A percentile compares a stretch with the other conserved stretches of the same genome.
These are phyloP conservation scores for Phytopythium litorale DNA, from an alignment of 352 stramenopile genomes.

Conservation along the genomic window DNA sequence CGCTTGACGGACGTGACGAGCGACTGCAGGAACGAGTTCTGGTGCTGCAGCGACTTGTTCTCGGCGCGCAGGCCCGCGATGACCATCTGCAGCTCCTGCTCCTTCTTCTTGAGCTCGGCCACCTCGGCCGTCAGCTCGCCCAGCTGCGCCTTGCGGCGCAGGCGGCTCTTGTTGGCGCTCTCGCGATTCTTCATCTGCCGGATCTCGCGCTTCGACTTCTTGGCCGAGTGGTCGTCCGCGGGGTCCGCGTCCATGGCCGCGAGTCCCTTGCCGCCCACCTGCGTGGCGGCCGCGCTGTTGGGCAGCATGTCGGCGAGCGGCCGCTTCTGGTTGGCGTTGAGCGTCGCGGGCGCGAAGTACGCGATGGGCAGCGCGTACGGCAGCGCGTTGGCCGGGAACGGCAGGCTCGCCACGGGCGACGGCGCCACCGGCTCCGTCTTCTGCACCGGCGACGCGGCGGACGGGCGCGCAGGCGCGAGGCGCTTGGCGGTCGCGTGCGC, in stretches of 20 bases:
- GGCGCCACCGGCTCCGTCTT: conserved; percentile 8
- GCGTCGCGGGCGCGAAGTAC: conserved; percentile 34
- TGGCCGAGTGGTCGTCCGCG: conserved; percentile 20
- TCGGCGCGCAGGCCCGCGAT: conserved; percentile 64
- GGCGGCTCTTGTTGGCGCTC: conserved; percentile 77
- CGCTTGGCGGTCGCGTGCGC: neutral
- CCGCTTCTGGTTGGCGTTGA: conserved; percentile 47
- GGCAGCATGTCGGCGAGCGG: conserved; percentile 44
- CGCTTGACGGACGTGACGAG: conserved; percentile 57
- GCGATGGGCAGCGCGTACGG: conserved; percentile 64
- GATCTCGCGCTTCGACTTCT: conserved; percentile 80
- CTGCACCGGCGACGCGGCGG: neutral
- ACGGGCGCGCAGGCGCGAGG: neutral
- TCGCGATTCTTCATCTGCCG: conserved; percentile 87
- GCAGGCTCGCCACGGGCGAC: neutral
- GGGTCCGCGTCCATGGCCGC: neutral
- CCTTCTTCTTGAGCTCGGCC: conserved; percentile 57
- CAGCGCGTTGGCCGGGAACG: conserved; percentile 23
- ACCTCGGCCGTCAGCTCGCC: conserved; percentile 54
- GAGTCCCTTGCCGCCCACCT: neutral
- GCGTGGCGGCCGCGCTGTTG: conserved; percentile 7
- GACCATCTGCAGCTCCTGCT: conserved; percentile 64
- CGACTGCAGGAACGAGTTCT: conserved; percentile 74
- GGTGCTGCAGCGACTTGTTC: conserved; percentile 77
- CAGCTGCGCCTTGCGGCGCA: conserved; percentile 71